Evolutionary conservation across 768 basidiomycete species (phyloP).

Genomic region (Rhodosporidiobolus sp.): DNA sequence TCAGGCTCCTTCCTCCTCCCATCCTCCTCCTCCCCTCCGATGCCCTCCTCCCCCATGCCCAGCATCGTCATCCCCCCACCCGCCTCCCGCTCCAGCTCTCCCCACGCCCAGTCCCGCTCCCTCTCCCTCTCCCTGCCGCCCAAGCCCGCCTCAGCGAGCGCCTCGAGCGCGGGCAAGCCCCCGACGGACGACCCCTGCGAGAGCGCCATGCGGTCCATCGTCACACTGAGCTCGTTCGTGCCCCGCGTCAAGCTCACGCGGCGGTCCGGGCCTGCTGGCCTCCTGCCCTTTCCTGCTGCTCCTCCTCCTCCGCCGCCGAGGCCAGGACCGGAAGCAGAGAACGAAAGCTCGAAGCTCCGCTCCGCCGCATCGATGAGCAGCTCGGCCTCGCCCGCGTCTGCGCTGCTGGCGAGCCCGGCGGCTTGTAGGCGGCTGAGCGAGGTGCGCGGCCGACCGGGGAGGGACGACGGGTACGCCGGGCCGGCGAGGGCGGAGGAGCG

Average conservation of each 20-base stretch:
- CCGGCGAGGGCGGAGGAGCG: not conserved
- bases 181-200: slow-evolving; percentile 17
- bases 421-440: no score
- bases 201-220: slow-evolving; percentile 67
- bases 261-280: not conserved
- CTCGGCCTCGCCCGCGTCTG: no score
- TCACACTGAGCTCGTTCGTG: slow-evolving; percentile 53
- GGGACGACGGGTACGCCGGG: not conserved
- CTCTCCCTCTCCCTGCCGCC: slow-evolving; percentile 43
- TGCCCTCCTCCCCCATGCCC: slow-evolving; percentile 18
- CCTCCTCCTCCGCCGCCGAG: not conserved
- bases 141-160: slow-evolving; percentile 53
- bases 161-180: slow-evolving; percentile 48
- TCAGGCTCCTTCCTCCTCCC: slow-evolving; percentile 25
- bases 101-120: slow-evolving; percentile 6
- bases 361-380: not conserved
- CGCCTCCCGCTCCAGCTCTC: slow-evolving; percentile 21
- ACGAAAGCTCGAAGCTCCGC: not conserved
- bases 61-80: not conserved
- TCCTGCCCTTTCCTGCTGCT: not conserved
- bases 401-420: no score
- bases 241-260: slow-evolving; percentile 24
- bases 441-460: no score
- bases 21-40: not conserved
- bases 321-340: not conserved